phyloP scores from a whole-genome alignment of 1,284 basidiomycete species.

The Moesziomyces sp. region DNA sequence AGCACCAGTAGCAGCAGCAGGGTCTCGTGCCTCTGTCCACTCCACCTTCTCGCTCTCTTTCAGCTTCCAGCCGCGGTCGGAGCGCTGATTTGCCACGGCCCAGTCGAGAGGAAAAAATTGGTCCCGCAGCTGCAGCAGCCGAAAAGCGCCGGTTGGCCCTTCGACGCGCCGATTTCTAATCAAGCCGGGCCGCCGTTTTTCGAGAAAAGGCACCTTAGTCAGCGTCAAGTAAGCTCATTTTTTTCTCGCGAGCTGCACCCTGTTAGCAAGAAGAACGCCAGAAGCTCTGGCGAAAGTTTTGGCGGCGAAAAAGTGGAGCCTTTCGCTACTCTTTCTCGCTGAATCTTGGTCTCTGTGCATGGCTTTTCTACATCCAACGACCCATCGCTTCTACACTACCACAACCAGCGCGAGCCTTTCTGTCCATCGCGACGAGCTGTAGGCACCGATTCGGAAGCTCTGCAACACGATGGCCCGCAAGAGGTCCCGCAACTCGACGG shows the following conservation, averaged over 20 bases:
- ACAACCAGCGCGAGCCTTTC: too few species aligned
- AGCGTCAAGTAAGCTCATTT: constrained; percentile 8
- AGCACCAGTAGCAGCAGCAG: too few species aligned
- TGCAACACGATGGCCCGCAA: constrained; percentile 31
- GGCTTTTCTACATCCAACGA: too few species aligned
- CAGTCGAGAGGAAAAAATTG: background rate
- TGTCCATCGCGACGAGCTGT: background rate
- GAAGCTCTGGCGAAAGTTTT: constrained; percentile 15
- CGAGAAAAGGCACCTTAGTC: background rate
- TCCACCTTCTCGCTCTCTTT: too few species aligned
- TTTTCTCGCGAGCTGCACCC: constrained; percentile 6
- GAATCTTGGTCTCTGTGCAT: too few species aligned
- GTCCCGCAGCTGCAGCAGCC: background rate
- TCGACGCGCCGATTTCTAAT: constrained; percentile 17
- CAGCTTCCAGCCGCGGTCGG: too few species aligned
- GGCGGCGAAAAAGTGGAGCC: constrained; percentile 23
- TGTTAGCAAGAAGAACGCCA: constrained; percentile 1
- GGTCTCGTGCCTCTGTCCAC: too few species aligned
- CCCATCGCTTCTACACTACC: too few species aligned
- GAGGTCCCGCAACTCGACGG: constrained; percentile 29
- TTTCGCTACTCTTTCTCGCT: background rate
- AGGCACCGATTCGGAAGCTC: too few species aligned
- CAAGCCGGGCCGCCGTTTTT: background rate
- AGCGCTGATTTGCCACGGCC: background rate
- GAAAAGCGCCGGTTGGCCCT: background rate